Evolutionary conservation across 371 early-diverging fungal species (phyloP).

Genomic region (Batkoa obscura): DNA sequence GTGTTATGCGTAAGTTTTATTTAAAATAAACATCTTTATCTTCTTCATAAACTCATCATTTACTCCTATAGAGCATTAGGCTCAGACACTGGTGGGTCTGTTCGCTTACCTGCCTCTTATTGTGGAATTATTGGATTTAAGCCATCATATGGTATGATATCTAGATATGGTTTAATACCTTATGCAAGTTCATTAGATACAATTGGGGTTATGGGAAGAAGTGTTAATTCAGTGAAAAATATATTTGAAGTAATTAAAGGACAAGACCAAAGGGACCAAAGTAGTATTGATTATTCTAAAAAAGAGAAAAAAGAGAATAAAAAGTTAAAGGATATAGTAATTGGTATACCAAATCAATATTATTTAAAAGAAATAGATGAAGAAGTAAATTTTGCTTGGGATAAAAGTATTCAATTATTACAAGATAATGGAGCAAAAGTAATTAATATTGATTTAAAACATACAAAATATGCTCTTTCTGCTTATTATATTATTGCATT

Average conservation of each 20-base stretch:
- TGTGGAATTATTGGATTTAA: slow-evolving; percentile 88
- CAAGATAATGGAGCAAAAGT: slow-evolving; percentile 42
- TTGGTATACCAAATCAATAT: slow-evolving; percentile 22
- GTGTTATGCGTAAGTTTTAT: slow-evolving; percentile 43
- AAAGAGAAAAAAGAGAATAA: slow-evolving; percentile 17
- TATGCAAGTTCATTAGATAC: slow-evolving; percentile 84
- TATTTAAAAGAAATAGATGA: slow-evolving; percentile 44
- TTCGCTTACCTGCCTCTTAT: slow-evolving; percentile 81
- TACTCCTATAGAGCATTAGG: slow-evolving; percentile 25
- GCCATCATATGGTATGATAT: slow-evolving; percentile 73
- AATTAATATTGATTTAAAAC: slow-evolving; percentile 45
- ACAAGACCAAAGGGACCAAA: slow-evolving; percentile 36
- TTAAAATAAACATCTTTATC: not conserved
- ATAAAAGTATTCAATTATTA: slow-evolving; percentile 27
- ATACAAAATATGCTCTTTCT: slow-evolving; percentile 47
- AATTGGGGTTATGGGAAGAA: slow-evolving; percentile 54
- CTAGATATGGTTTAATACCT: slow-evolving; percentile 68
- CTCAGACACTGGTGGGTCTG: slow-evolving; percentile 90
- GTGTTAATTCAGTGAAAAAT: slow-evolving; percentile 32
- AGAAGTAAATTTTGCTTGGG: slow-evolving; percentile 34
- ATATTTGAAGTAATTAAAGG: slow-evolving; percentile 28
- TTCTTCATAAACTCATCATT: not conserved
- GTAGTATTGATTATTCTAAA: slow-evolving; percentile 23
- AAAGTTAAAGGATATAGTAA: slow-evolving; percentile 7
- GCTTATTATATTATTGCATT: slow-evolving; percentile 76